Evolutionary conservation across 2,329 filamentous ascomycete species (phyloP), one percentile per base, ranked within the genome.

Genomic region (Ascochyta koolunga): DNA sequence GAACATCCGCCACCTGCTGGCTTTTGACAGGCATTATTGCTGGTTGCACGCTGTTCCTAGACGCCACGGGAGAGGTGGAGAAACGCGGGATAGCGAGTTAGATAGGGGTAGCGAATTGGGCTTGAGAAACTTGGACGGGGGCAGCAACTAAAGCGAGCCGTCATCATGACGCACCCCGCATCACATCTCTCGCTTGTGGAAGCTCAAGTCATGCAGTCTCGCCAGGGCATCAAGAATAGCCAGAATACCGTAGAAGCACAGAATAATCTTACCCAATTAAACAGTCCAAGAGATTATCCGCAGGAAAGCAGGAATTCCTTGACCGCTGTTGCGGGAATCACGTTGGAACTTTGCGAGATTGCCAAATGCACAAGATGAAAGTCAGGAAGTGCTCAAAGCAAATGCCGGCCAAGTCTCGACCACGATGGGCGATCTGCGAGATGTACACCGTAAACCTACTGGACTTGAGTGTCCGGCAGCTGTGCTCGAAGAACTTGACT

Each of bases 1-100:
- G 46, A 47, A 45, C 16, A 43, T 19, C 25, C 16, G 39, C 39
- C 32, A 16, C 21, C 39, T 40, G 29, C 29, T 39, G 35, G 39
- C 22, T 36, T 48, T 32, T 22, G 31, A 41, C 16, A 35, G 38
- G 31, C 43, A 25, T 32, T 11, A 13, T 7, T 37, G 16, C 19
- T n/a, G n/a, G 11, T 35, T 40, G 32, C 33, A 42, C 43, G 38
- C 36, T 31, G 47, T 50, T 58, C 58, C 54, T 60, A 53, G 5
- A 27, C 33, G 31, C 16, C 32, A 48, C 36, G 33, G 39, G 24
- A 59, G 56, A 54, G 42, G 58, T 60, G 58, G 59, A 53, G 48
- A 50, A 56, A 42, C 18, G 43, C 35, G 41, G 38, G 22, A 51
- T 22, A 31, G 39, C 25, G 32, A 43, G 47, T 24, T 22, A 49